Evolutionary conservation across 2,329 filamentous ascomycete species (phyloP), one percentile per base, ranked within the genome.

Genomic region (Xylariaceae sp.): DNA sequence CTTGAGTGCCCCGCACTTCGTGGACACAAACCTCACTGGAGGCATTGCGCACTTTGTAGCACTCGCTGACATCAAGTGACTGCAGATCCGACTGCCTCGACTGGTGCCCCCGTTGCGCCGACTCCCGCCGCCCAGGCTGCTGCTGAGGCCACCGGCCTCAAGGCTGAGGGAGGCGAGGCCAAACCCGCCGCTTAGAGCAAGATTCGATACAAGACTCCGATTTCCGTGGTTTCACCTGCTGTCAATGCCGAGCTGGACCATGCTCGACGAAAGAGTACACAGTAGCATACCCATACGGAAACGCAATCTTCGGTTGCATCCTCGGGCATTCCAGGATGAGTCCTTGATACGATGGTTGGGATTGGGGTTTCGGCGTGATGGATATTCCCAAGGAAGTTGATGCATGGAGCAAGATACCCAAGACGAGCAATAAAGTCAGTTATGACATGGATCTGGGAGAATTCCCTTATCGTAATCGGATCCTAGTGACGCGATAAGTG

Each of bases 361-460:
- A 32, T 37, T 19, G 19, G 19, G 24, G 25, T 27, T 26, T 11
- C 19, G 19, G 23, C 32, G 31, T 26, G 35, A 37, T 38, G 24
- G 27, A 49, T 38, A 43, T 44, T 45, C 42, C 43, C 39, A 37
- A 30, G 35, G 33, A 37, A 44, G 40, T 45, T 44, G 40, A 38
- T 42, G 39, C 43, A 42, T 47, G 44, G 42, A 46, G 43, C 44
- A 37, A 44, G 47, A 52, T 52, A 52, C 49, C 49, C 49, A 40
- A 42, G 38, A 42, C 39, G 38, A 45, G 45, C 39, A 45, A 40
- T 26, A 26, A 28, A 30, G 12, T 35, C 38, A 39, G 38, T 19
- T 40, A 29, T 34, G 25, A 34, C 24, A 31, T 23, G 21, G 12
- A 12, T 23, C 12, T 26, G 24, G 12, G 24, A 6, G 12, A 14